Percentiles rank a stretch among this genome's conserved stretches.
These are phyloP conservation scores for Climacium dendroides DNA, from an alignment of 225 moss, liverwort and hornwort species.

Conservation along the genomic window DNA sequence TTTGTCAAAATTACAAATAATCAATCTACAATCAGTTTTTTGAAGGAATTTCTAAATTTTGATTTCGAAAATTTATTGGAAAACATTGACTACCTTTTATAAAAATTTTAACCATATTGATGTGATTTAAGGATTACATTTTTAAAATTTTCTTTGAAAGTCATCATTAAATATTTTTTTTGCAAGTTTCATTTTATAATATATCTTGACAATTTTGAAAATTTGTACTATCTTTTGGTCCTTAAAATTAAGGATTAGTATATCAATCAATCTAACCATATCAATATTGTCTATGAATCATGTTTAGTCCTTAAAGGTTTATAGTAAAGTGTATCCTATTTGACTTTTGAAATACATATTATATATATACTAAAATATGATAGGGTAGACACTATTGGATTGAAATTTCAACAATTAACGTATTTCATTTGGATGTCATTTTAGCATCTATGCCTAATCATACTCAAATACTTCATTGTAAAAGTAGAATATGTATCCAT, in stretches of 20 bases:
- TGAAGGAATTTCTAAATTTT: neutral
- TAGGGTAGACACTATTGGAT: neutral
- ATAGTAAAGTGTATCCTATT: neutral
- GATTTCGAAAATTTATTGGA: neutral
- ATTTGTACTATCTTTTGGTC: too few relatives aligned
- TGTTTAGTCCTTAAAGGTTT: accelerated
- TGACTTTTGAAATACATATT: neutral
- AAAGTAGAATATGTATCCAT: too few relatives aligned
- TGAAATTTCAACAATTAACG: neutral
- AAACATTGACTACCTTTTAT: too few relatives aligned
- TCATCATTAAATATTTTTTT: too few relatives aligned
- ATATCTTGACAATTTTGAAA: too few relatives aligned
- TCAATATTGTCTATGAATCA: accelerated
- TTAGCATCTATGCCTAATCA: neutral
- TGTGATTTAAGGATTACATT: too few relatives aligned
- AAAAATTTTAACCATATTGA: too few relatives aligned
- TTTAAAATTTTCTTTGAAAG: too few relatives aligned
- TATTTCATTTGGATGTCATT: neutral
- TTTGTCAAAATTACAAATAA: too few relatives aligned
- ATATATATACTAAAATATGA: neutral
- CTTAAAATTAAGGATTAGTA: neutral
- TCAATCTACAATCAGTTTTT: too few relatives aligned
- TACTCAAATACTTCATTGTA: neutral
- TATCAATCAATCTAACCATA: neutral
- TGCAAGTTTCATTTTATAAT: too few relatives aligned